Percentiles rank a stretch among this genome's conserved stretches.
Evolutionary conservation across 805 yeast species (phyloP).

Genomic region (Starmerella bombi): DNA sequence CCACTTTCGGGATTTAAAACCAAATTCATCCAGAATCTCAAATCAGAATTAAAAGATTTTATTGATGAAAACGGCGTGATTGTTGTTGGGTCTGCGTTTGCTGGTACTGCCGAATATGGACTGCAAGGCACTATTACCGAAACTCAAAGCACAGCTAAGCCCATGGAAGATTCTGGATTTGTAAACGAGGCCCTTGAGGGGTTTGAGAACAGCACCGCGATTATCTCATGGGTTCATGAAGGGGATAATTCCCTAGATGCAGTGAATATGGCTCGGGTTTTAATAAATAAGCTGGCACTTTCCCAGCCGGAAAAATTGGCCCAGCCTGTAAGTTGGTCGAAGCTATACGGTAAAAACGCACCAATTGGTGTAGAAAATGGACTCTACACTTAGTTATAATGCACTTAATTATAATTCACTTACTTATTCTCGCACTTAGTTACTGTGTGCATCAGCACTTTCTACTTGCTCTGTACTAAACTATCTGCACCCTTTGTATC

Average conservation of each 20-base stretch:
- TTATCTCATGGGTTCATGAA: conserved; percentile 59
- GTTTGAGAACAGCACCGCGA: conserved; percentile 17
- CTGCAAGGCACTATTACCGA: conserved; percentile 19
- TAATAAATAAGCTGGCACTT: conserved; percentile 25
- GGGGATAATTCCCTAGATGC: conserved; percentile 82
- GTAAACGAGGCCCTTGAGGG: conserved; percentile 21
- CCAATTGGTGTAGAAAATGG: conserved; percentile 68
- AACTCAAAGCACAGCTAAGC: background rate
- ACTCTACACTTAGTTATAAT: conserved; percentile 40
- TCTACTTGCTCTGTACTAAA: no score
- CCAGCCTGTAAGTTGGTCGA: conserved; percentile 66
- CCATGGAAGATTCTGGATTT: conserved; percentile 28
- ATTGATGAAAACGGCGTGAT: conserved; percentile 30
- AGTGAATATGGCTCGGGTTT: conserved; percentile 33
- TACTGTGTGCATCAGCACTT: no score
- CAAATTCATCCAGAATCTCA: conserved; percentile 39
- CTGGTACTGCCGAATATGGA: conserved; percentile 29
- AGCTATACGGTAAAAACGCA: conserved; percentile 65
- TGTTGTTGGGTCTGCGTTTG: conserved; percentile 60
- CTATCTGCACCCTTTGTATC: no score
- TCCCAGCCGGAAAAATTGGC: conserved; percentile 12
- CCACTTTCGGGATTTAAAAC: conserved; percentile 49
- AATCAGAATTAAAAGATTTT: conserved; percentile 27
- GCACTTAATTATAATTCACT: no score
- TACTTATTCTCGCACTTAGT: no score